Evolutionary conservation across 2,329 filamentous ascomycete species (phyloP).

Genomic region (Xylaria digitata): DNA sequence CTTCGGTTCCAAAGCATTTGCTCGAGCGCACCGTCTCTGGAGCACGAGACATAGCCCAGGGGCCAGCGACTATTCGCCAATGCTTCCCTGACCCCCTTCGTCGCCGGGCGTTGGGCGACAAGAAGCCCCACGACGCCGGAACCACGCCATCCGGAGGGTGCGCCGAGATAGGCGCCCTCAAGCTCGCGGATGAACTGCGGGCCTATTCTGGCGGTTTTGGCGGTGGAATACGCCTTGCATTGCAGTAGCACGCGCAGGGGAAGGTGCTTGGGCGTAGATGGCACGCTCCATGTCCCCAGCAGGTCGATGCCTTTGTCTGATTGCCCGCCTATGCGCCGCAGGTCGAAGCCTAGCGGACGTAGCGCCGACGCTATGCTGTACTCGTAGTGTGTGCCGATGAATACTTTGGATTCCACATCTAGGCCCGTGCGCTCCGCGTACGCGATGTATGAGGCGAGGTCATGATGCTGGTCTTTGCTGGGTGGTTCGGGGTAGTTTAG

Average conservation of each 20-base stretch:
- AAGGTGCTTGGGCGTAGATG: constrained; percentile 49
- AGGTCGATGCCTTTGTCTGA: constrained; percentile 81
- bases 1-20: constrained; percentile 80
- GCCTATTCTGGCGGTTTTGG: constrained; percentile 56
- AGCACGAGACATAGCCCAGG: constrained; percentile 76
- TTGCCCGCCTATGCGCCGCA: constrained; percentile 74
- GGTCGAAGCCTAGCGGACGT: constrained; percentile 69
- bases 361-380: constrained; percentile 72
- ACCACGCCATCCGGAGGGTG: constrained; percentile 78
- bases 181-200: constrained; percentile 78
- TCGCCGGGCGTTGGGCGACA: constrained; percentile 75
- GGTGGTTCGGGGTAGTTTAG: constrained; percentile 60
- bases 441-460: constrained; percentile 72
- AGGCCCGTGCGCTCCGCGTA: constrained; percentile 70
- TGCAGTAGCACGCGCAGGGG: constrained; percentile 67
- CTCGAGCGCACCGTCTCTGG: constrained; percentile 65
- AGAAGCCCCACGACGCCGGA: constrained; percentile 75
- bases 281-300: constrained; percentile 75
- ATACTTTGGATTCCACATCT: constrained; percentile 67
- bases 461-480: constrained; percentile 64
- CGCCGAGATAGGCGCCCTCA: constrained; percentile 80
- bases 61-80: constrained; percentile 74
- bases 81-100: constrained; percentile 80
- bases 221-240: constrained; percentile 70
- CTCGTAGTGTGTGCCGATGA: constrained; percentile 81